These are phyloP conservation scores for Alloteropsis semialata DNA, from an alignment of 176 grass and related monocot species.

Conservation along the genomic window DNA sequence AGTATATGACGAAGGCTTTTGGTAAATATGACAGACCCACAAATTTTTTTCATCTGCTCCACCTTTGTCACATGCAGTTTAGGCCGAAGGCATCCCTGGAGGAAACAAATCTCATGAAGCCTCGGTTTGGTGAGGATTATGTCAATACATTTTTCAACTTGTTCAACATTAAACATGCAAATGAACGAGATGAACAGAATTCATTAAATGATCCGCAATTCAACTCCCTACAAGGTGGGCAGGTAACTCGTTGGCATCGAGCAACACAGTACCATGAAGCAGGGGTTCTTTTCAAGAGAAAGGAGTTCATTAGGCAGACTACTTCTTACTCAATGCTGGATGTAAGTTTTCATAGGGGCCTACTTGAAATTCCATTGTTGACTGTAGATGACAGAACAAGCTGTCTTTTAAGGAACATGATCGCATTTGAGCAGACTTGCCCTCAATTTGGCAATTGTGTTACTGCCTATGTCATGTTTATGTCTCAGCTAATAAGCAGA, in stretches of 20 bases:
- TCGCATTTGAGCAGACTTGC: constrained; percentile 20
- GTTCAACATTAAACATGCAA: fast-evolving
- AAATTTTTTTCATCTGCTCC: constrained; percentile 20
- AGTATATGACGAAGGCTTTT: neutral
- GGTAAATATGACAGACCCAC: neutral
- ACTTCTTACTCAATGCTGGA: neutral
- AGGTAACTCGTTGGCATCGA: neutral
- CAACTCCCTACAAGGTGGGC: neutral
- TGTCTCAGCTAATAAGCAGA: constrained; percentile 17
- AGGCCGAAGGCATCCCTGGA: neutral
- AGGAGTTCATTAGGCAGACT: neutral
- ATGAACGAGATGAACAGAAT: neutral
- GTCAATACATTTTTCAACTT: neutral
- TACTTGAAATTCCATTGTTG: constrained; percentile 19
- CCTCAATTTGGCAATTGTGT: neutral
- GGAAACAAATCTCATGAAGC: fast-evolving
- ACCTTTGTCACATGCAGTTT: neutral
- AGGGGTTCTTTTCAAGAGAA: neutral
- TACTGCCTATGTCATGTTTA: constrained; percentile 18
- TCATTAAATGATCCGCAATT: neutral
- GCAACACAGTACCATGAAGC: constrained; percentile 10
- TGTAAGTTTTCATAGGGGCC: neutral
- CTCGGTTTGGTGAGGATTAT: neutral
- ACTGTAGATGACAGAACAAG: neutral
- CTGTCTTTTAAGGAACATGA: neutral